phyloP scores from a whole-genome alignment of 805 yeast species.

The Spathaspora sp. region DNA sequence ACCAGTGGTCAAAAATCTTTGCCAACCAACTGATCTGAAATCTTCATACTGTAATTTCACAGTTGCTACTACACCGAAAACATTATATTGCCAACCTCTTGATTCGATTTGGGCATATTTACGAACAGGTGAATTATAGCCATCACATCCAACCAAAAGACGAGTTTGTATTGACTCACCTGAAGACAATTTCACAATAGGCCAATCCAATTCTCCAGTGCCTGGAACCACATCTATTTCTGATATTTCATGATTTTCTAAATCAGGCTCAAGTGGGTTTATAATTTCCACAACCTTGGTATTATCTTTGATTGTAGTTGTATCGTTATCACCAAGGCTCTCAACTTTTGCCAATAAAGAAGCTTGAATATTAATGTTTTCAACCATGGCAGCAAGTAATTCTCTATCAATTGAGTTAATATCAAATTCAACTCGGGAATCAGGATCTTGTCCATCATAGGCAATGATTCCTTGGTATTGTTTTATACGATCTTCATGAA shows the following conservation, averaged over 20 bases:
- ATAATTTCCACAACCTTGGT: slow-evolving; percentile 62
- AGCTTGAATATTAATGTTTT: slow-evolving; percentile 78
- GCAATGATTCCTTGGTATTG: slow-evolving; percentile 79
- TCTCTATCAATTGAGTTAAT: slow-evolving; percentile 42
- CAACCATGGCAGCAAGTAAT: slow-evolving; percentile 76
- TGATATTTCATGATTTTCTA: slow-evolving; percentile 14
- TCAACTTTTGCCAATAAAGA: slow-evolving; percentile 53
- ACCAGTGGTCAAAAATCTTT: slow-evolving; percentile 85
- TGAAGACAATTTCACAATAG: slow-evolving; percentile 60
- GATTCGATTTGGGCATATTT: slow-evolving; percentile 75
- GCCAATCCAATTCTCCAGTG: slow-evolving; percentile 57
- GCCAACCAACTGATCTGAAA: slow-evolving; percentile 79
- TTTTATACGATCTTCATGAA: slow-evolving; percentile 68
- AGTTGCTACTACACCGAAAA: slow-evolving; percentile 92
- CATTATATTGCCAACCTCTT: slow-evolving; percentile 87
- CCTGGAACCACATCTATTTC: slow-evolving; percentile 16
- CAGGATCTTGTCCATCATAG: slow-evolving; percentile 69
- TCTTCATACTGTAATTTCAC: slow-evolving; percentile 71
- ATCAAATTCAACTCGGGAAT: slow-evolving; percentile 68
- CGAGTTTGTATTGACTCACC: slow-evolving; percentile 67
- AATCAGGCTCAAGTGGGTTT: slow-evolving; percentile 10
- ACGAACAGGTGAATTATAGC: slow-evolving; percentile 90
- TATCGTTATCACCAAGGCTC: slow-evolving; percentile 18
- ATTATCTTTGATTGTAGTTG: slow-evolving; percentile 50
- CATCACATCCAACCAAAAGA: slow-evolving; percentile 92